Percentiles rank a stretch among this genome's conserved stretches.
Conservation (phyloP, 495 filamentous ascomycete genomes). For the Penicillium parvum region DNA sequence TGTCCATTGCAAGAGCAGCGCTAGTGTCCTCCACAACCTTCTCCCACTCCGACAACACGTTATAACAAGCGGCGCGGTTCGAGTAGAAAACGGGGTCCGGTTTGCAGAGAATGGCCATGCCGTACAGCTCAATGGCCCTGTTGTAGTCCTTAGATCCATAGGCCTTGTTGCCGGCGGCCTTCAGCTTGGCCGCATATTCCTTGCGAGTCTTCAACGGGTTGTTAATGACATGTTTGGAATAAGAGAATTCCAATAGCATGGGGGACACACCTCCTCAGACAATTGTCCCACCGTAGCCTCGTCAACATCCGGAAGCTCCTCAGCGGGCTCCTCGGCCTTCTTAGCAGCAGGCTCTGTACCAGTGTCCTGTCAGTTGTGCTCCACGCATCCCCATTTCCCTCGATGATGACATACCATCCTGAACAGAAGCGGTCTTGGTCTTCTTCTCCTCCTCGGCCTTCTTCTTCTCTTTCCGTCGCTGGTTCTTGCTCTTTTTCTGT, state of each 20-base stretch:
- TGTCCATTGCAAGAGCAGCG: slow-evolving; percentile 85
- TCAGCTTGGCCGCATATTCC: slow-evolving; percentile 82
- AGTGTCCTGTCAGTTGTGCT: slow-evolving; percentile 24
- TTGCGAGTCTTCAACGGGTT: slow-evolving; percentile 49
- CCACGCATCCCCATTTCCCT: slow-evolving; percentile 4
- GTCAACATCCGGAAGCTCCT: slow-evolving; percentile 81
- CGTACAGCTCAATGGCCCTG: slow-evolving; percentile 87
- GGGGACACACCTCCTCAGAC: slow-evolving; percentile 55
- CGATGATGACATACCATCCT: slow-evolving; percentile 35
- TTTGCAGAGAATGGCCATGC: slow-evolving; percentile 93
- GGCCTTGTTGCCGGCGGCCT: slow-evolving; percentile 93
- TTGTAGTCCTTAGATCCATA: slow-evolving; percentile 90
- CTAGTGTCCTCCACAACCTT: slow-evolving; percentile 97
- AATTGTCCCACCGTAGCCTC: slow-evolving; percentile 69
- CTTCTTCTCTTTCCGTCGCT: slow-evolving; percentile 57
- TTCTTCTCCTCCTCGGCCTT: slow-evolving; percentile 69
- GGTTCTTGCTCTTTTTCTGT: slow-evolving; percentile 58
- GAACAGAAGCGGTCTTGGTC: slow-evolving; percentile 42
- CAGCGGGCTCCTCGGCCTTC: slow-evolving; percentile 59
- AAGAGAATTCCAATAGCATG: not conserved
- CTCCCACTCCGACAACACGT: slow-evolving; percentile 84
- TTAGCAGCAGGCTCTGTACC: slow-evolving; percentile 41
- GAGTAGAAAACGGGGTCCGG: slow-evolving; percentile 98
- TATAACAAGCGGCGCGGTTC: slow-evolving; percentile 96
- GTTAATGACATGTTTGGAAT: slow-evolving; percentile 4